A percentile compares a stretch with the other conserved stretches of the same genome.
Evolutionary conservation across 1,139 yeast species (phyloP).

Genomic region (Kodamaea alishanica): DNA sequence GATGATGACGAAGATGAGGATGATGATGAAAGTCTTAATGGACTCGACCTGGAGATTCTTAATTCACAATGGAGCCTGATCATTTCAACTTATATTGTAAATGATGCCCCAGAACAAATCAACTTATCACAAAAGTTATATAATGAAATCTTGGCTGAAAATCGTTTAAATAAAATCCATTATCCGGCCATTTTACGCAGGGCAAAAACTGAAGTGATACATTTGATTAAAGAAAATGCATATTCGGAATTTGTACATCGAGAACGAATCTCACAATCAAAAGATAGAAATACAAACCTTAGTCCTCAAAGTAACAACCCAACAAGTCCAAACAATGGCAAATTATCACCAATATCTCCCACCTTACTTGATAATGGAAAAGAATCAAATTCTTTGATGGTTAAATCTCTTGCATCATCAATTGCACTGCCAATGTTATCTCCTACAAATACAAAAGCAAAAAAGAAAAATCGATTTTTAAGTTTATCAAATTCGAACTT

Average conservation of each 20-base stretch:
- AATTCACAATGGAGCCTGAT: slow-evolving; percentile 30
- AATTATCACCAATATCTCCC: too few relatives aligned
- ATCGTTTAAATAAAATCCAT: slow-evolving; percentile 24
- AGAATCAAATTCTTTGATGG: too few relatives aligned
- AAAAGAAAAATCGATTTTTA: slow-evolving; percentile 5
- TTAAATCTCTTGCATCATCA: neutral
- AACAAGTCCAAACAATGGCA: too few relatives aligned
- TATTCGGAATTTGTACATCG: slow-evolving; percentile 17
- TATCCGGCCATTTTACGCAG: slow-evolving; percentile 36
- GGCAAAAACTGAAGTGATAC: slow-evolving; percentile 44
- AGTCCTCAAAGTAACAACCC: too few relatives aligned
- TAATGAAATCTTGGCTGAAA: slow-evolving; percentile 30
- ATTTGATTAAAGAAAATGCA: slow-evolving; percentile 44
- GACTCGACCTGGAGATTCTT: slow-evolving; percentile 15
- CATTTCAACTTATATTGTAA: slow-evolving; percentile 23
- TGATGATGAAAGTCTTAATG: slow-evolving; percentile 5
- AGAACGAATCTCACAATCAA: too few relatives aligned
- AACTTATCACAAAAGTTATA: slow-evolving; percentile 38
- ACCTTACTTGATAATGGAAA: too few relatives aligned
- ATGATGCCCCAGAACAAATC: slow-evolving; percentile 43
- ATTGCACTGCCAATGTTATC: neutral
- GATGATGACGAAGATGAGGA: slow-evolving; percentile 9
- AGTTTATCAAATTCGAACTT: neutral
- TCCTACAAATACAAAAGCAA: neutral
- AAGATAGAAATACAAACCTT: too few relatives aligned